Evolutionary conservation across 2,329 filamentous ascomycete genomes (phyloP), one percentile per base, ranked within the genome.

Genomic region (Alternaria metachromatica): DNA sequence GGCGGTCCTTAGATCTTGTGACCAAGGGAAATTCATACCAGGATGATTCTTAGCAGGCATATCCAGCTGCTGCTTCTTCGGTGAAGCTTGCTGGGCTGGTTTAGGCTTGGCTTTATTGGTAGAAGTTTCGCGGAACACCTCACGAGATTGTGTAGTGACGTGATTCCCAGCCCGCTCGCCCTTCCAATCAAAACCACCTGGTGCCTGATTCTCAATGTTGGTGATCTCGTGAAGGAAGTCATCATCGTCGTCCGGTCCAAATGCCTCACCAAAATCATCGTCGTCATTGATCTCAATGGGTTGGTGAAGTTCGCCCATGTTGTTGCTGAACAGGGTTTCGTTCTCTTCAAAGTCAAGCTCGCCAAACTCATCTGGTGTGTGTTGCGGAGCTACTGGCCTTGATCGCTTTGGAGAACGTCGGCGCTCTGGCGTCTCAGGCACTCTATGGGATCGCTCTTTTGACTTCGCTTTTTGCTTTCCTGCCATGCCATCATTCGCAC

Each of bases 1-100:
- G n/a, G 89, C 92, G 58, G 84, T 86, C 69, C 90, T 91, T 23
- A 99, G 92, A 72, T 98, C 94, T 46, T 87, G 85, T 15, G 94
- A 97, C 96, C 96, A 99, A 5, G 89, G 84, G 73, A 72, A 70
- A 20, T 73, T 75, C 76, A 78, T 77, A 6, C 74, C 75, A 6
- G 89, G 84, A 72, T 72, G 65, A n/a, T 73, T 76, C 67, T 75
- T 76, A 4, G 70, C 72, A 37, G 69, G 68, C 61, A 72, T 71
- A 48, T 66, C 70, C 25, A 70, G 56, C 13, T 72, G 67, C 18
- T 74, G 53, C 37, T 78, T 79, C 59, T 73, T 72, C 10, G 77
- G 76, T 23, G 77, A 76, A 30, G 55, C 20, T 25, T 66, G 69
- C 50, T 51, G 57, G 18, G 69, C 59, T 43, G 62, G 65, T 61